Percentiles rank a stretch among this genome's conserved stretches.
phyloP scores from a whole-genome alignment of 2,329 filamentous ascomycete species.

The Verticillium zaregamsianum region DNA sequence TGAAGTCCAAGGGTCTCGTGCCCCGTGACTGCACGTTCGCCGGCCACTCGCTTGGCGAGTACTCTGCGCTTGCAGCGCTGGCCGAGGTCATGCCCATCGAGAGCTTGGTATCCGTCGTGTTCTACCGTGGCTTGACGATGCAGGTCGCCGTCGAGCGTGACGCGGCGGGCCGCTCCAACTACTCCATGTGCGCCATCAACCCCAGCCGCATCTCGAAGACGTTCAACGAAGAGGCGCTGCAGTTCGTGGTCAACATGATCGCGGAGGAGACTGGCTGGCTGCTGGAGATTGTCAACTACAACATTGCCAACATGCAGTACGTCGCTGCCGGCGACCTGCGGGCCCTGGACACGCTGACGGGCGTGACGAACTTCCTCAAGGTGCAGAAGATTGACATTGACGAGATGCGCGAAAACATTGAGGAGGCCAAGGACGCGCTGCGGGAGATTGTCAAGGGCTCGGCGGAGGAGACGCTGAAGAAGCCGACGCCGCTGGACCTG shows the following conservation, averaged over 20 bases:
- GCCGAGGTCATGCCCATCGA: conserved; percentile 99
- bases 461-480: conserved; percentile 80
- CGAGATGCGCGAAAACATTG: conserved; percentile 81
- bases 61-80: conserved; percentile 91
- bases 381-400: conserved; percentile 96
- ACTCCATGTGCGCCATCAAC: conserved; percentile 99
- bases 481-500: conserved; percentile 83
- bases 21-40: conserved; percentile 96
- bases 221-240: conserved; percentile 95
- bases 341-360: conserved; percentile 67
- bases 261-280: conserved; percentile 92
- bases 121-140: conserved; percentile 99
- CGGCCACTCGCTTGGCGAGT: conserved; percentile 96
- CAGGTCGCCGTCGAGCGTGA: conserved; percentile 98
- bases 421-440: conserved; percentile 86
- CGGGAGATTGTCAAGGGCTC: conserved; percentile 88
- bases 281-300: conserved; percentile 98
- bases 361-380: conserved; percentile 93
- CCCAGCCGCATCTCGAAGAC: conserved; percentile 97
- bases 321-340: conserved; percentile 68
- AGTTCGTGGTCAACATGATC: conserved; percentile 95
- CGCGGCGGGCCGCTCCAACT: conserved; percentile 88
- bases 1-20: conserved; percentile 94
- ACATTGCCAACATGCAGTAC: conserved; percentile 73
- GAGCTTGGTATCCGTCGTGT: conserved; percentile 94